Conservation (phyloP, 192 early-diverging fungal species). For the Coemansia sp. region DNA sequence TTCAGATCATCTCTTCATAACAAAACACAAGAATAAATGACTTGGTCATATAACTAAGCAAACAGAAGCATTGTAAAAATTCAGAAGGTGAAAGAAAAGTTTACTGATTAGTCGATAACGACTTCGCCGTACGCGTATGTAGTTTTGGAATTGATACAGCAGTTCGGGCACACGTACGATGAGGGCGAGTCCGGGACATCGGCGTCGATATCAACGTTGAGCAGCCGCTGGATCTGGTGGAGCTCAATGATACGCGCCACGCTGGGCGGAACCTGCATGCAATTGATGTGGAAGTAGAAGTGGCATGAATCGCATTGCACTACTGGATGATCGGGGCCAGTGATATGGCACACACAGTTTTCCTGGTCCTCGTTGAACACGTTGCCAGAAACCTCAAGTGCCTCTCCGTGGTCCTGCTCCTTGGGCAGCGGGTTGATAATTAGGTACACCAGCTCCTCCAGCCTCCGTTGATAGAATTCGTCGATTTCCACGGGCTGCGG, state of each 20-base stretch:
- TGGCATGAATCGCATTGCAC: slow-evolving; percentile 67
- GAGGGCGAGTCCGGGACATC: slow-evolving; percentile 22
- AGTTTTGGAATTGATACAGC: slow-evolving; percentile 26
- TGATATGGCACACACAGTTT: slow-evolving; percentile 49
- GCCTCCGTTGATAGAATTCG: slow-evolving; percentile 14
- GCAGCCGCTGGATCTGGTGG: slow-evolving; percentile 33
- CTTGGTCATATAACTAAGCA: no score
- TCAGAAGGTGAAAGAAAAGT: neutral
- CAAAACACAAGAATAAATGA: no score
- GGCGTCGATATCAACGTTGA: slow-evolving; percentile 25
- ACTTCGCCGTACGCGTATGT: slow-evolving; percentile 46
- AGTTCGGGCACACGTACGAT: slow-evolving; percentile 37
- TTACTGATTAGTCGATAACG: slow-evolving; percentile 16
- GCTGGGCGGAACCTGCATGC: slow-evolving; percentile 54
- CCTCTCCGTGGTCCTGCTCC: slow-evolving; percentile 18
- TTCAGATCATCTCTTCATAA: no score
- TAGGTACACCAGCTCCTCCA: slow-evolving; percentile 20
- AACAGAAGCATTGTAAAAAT: neutral
- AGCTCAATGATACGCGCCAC: slow-evolving; percentile 27
- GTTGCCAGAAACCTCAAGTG: slow-evolving; percentile 18
- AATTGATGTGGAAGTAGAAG: slow-evolving; percentile 61
- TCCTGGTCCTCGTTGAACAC: slow-evolving; percentile 24
- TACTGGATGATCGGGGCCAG: slow-evolving; percentile 44
- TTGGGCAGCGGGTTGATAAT: slow-evolving; percentile 20
- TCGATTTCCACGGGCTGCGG: neutral